Base-by-base conservation (phyloP, 352 stramenopile species). In the Phytophthora citrophthora region DNA sequence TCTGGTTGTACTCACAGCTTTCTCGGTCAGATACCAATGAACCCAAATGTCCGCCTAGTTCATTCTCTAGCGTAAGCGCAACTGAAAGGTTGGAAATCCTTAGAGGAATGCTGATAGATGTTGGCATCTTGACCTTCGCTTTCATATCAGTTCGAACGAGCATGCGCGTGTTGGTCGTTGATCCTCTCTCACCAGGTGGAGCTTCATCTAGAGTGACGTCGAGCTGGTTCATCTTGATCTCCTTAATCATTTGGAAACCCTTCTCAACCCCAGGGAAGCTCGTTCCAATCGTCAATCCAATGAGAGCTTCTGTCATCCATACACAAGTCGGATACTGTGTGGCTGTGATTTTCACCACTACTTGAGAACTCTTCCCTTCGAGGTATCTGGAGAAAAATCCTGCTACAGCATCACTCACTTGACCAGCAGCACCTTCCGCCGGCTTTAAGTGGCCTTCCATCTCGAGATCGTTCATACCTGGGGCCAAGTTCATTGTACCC, bases 321-420 rank as follows among this genome's bases (percentile, higher is more conserved):
- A 84, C 24, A 55, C 85, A 94, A 23, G 74, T 65, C 2, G 43
- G 13, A 55, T 86, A 85, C 57, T 91, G 60, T 0, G 78, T 79
- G 7, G 49, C 58, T 11, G 68, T 72, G 32, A 94, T 86, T 11
- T 61, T 76, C 15, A 90, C 85, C 45, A 64, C 54, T 8, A 94
- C 57, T n/a, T 63, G 74, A 18, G 81, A 91, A n/a, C 68, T 66
- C 16, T 80, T 68, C 1, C 85, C 81, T 10, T 76, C 57, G 2
- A 94, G 58, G 38, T 92, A 94, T 7, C 50, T 75, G 11, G 85
- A 94, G 55, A 94, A 94, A 66, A 94, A 91, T 9, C 26, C 61
- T 2, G 74, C 65, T 0, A 94, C 72, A 3, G 60, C 72, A 45
- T 69, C 54, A 55, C 83, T 91, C 43, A 90, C 79, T 49, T 65